phyloP scores from a whole-genome alignment of 2,329 filamentous ascomycete genomes.

The Diaporthe longicolla region DNA sequence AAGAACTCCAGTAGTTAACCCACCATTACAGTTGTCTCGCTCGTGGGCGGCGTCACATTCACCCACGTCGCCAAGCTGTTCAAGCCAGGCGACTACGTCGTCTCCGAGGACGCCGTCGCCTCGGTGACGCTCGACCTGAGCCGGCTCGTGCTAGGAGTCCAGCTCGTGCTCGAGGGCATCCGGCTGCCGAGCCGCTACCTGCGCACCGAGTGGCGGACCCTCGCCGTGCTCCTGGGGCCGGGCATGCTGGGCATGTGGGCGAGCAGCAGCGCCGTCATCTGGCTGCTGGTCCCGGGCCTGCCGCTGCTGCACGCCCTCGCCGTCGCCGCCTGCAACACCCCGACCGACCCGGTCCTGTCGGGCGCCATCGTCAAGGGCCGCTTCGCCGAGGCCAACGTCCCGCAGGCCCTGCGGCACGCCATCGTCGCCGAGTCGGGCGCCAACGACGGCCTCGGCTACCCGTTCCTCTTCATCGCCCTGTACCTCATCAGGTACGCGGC shows the following conservation, averaged over 20 bases:
- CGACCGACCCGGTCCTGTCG: conserved; percentile 89
- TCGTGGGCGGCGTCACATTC: conserved; percentile 84
- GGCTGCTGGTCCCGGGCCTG: conserved; percentile 79
- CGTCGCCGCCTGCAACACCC: conserved; percentile 89
- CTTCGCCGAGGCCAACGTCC: conserved; percentile 92
- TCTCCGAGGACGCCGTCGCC: conserved; percentile 71
- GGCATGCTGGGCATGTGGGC: conserved; percentile 93
- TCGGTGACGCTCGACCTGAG: conserved; percentile 86
- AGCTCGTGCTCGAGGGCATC: conserved; percentile 89
- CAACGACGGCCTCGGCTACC: conserved; percentile 91
- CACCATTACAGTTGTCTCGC: conserved; percentile 77
- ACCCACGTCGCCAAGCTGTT: conserved; percentile 84
- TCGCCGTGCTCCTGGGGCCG: conserved; percentile 82
- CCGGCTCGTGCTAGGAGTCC: conserved; percentile 88
- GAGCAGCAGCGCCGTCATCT: conserved; percentile 81
- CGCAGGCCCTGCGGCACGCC: conserved; percentile 83
- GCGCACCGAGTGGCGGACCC: conserved; percentile 80
- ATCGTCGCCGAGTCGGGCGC: conserved; percentile 87
- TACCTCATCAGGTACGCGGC: conserved; percentile 85
- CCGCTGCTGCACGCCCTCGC: conserved; percentile 83
- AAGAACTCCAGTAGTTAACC: not conserved
- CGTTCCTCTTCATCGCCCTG: conserved; percentile 86
- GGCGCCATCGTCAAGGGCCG: conserved; percentile 94
- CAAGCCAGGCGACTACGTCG: conserved; percentile 81
- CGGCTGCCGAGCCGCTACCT: conserved; percentile 90